Base-by-base conservation (phyloP, 306 rosid genomes). In the Prunus padus region DNA sequence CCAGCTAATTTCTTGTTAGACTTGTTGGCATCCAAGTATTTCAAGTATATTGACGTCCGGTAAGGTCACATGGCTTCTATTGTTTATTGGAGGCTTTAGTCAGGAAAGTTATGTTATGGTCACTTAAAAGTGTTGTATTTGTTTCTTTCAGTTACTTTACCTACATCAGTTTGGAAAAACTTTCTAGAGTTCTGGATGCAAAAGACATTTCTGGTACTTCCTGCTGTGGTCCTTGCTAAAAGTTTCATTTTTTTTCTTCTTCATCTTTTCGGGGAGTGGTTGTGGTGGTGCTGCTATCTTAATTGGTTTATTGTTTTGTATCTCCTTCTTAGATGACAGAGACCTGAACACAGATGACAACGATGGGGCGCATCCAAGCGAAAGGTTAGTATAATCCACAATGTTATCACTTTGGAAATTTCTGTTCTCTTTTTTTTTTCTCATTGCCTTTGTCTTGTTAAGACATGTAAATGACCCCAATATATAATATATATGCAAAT, bases 11-110 rank as follows among this genome's bases (percentile, higher is more conserved):
- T 81, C 71, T 54, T 86, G 67, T 77, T 88, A 74, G 92, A 88
- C 80, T 83, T 95, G 86, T 92, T 92, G 1, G 81, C 77, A 44
- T 84, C 87, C 0, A 95, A 95, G 81, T 92, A 95, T 83, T 90
- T 90, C 80, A 78, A 82, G 84, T 87, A 92, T 72, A 76, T 92
- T 8, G 97, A 95, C 71, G 85, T 95, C 47, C 83, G 97, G 99
- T 95, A 90, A 78, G 89, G 69, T 74, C 74, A 64, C 77, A 54
- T 67, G 46, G 18, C 67, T 67, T 45, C 13, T 22, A 16, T 44
- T 67, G 23, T 67, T 67, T 15, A n/a, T 9, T 19, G 45, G 69
- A 65, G 11, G 49, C 19, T 56, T 40, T 10, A 9, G 12, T 62
- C 20, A 15, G 44, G 22, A 16, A 30, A 62, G 4, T 62, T 62